Conservation (phyloP, 169 alveolate species). For the Babesia caballi region DNA sequence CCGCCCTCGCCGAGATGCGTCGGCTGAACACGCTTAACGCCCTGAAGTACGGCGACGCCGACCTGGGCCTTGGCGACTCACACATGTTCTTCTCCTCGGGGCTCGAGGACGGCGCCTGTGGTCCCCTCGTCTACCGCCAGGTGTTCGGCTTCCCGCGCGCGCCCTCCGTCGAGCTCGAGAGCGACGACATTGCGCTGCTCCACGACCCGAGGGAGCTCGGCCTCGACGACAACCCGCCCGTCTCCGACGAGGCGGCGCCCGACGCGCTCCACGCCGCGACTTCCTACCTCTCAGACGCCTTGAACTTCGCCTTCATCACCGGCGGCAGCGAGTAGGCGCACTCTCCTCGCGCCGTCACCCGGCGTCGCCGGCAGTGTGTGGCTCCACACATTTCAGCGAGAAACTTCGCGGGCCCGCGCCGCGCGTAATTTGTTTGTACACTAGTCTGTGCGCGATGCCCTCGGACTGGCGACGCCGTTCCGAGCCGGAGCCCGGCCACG, state of each 20-base stretch:
- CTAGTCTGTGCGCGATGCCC: background rate
- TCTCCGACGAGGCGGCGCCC: constrained; percentile 16
- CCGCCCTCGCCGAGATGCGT: constrained; percentile 54
- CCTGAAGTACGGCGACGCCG: constrained; percentile 36
- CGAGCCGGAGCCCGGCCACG: background rate
- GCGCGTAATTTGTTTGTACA: background rate
- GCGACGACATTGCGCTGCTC: background rate
- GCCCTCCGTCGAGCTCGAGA: background rate
- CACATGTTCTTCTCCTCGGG: background rate
- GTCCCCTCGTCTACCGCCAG: background rate
- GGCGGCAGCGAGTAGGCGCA: background rate
- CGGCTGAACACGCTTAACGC: constrained; percentile 54
- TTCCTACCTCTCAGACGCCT: constrained; percentile 29
- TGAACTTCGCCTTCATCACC: constrained; percentile 8
- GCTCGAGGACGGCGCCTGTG: background rate
- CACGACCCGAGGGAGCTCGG: constrained; percentile 13
- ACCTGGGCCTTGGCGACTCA: background rate
- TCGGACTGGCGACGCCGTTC: background rate
- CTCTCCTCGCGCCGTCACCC: background rate
- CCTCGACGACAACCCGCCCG: constrained; percentile 7
- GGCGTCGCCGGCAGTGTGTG: constrained; percentile 15
- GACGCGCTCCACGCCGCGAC: constrained; percentile 48
- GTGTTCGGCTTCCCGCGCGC: background rate
- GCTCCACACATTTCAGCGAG: constrained; percentile 7
- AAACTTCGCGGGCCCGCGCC: background rate